A percentile compares a stretch with the other conserved stretches of the same genome.
phyloP scores from a whole-genome alignment of 192 early-diverging fungal genomes.

The Geranomyces michiganensis region DNA sequence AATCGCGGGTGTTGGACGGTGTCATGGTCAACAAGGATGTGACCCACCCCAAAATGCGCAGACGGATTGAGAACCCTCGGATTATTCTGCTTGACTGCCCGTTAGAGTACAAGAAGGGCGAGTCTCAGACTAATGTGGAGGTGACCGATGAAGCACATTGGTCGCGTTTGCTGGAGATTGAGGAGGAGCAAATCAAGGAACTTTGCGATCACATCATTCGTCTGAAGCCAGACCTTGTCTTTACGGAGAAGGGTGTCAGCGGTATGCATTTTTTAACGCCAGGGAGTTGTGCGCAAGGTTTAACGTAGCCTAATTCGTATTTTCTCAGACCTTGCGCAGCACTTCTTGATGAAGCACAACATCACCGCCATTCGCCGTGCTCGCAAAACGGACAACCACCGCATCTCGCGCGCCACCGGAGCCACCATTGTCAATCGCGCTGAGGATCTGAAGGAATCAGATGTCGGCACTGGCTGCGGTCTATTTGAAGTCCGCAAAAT shows the following conservation, averaged over 20 bases:
- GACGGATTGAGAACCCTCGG: constrained; percentile 94
- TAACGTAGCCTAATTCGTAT: neutral
- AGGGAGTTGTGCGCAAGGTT: neutral
- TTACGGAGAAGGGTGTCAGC: constrained; percentile 99
- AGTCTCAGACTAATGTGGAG: constrained; percentile 99
- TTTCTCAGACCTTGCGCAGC: constrained; percentile 87
- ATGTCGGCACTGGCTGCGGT: constrained; percentile 95
- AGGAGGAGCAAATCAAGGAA: constrained; percentile 97
- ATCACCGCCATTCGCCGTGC: constrained; percentile 98
- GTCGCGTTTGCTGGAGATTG: constrained; percentile 94
- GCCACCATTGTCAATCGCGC: constrained; percentile 95
- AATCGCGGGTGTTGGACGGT: constrained; percentile 92
- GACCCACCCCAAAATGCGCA: constrained; percentile 95
- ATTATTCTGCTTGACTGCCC: constrained; percentile 97
- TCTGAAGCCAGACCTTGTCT: constrained; percentile 96
- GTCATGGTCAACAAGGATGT: constrained; percentile 99
- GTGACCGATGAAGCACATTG: constrained; percentile 96
- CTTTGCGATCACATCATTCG: constrained; percentile 96
- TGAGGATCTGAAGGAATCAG: constrained; percentile 94
- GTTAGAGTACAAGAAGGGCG: constrained; percentile 99
- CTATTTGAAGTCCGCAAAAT: constrained; percentile 95
- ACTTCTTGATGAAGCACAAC: constrained; percentile 96
- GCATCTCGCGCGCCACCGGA: constrained; percentile 96
- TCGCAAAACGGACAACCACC: constrained; percentile 98
- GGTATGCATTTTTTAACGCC: constrained; percentile 44